Evolutionary conservation across 169 alveolate species (phyloP).

Genomic region (Babesia ovis): DNA sequence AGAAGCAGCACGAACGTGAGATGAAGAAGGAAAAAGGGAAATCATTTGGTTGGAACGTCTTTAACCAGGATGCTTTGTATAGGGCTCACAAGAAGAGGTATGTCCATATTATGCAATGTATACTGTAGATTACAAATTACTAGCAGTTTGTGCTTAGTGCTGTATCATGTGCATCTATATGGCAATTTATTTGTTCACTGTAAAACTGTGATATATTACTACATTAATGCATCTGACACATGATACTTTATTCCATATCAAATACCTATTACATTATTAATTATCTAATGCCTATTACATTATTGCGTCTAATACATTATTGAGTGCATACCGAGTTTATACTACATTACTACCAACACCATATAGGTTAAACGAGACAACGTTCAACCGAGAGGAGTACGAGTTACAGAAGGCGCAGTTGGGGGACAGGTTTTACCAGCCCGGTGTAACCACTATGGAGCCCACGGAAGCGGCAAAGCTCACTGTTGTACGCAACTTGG

Average conservation of each 20-base stretch:
- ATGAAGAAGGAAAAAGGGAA: slow-evolving; percentile 61
- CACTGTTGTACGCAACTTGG: slow-evolving; percentile 49
- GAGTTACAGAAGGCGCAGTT: slow-evolving; percentile 71
- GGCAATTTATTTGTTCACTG: too few species aligned
- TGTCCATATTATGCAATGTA: too few species aligned
- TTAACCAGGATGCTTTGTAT: slow-evolving; percentile 87
- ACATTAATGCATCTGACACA: too few species aligned
- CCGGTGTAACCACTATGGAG: slow-evolving; percentile 31
- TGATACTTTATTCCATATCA: too few species aligned
- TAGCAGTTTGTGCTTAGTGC: too few species aligned
- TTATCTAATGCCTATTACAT: too few species aligned
- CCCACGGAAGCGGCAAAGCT: slow-evolving; percentile 70
- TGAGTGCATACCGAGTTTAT: too few species aligned
- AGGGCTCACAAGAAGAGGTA: slow-evolving; percentile 88
- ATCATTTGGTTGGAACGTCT: slow-evolving; percentile 87
- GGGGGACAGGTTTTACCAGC: slow-evolving; percentile 76
- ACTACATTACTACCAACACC: not conserved
- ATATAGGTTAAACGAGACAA: slow-evolving; percentile 56
- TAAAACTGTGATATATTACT: too few species aligned
- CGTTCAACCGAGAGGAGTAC: slow-evolving; percentile 59
- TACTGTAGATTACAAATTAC: too few species aligned
- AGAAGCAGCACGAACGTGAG: slow-evolving; percentile 28
- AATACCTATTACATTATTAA: too few species aligned
- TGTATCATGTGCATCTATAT: too few species aligned
- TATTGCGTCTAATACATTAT: too few species aligned